These are phyloP conservation scores for Exophiala aquamarina DNA, from an alignment of 2,329 filamentous ascomycete genomes.

Conservation along the genomic window DNA sequence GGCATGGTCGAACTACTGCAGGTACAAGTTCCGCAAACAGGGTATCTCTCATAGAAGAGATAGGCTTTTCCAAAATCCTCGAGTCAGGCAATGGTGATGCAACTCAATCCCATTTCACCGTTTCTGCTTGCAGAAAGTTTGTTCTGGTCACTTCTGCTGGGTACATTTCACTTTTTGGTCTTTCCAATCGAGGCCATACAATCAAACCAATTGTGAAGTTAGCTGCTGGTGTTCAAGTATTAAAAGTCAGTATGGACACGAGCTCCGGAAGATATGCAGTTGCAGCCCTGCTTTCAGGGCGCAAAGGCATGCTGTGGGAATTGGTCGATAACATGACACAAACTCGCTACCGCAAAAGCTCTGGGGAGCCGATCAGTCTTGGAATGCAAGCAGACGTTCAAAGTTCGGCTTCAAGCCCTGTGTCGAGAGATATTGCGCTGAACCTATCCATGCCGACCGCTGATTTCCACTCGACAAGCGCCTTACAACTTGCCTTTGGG, in stretches of 20 bases:
- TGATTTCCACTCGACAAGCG: conserved; percentile 2
- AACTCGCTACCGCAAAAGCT: conserved; percentile 22
- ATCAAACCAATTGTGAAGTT: conserved; percentile 53
- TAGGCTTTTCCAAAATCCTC: conserved; percentile 27
- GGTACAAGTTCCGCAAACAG: conserved; percentile 26
- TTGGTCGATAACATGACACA: conserved; percentile 32
- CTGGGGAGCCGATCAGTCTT: conserved; percentile 25
- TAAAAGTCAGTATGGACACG: conserved; percentile 64
- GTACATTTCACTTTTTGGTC: conserved; percentile 57
- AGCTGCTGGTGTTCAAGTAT: conserved; percentile 56
- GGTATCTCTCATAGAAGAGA: conserved; percentile 13
- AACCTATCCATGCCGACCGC: conserved; percentile 6
- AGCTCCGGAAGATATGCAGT: conserved; percentile 56
- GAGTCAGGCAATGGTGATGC: conserved; percentile 22
- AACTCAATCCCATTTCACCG: conserved; percentile 42
- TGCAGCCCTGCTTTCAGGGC: conserved; percentile 59
- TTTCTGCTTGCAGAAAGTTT: conserved; percentile 60
- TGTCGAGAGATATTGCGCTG: not conserved
- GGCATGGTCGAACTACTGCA: conserved; percentile 38
- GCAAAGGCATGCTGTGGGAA: conserved; percentile 62
- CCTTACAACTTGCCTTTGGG: not conserved
- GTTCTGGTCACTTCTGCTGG: conserved; percentile 56
- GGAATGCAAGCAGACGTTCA: conserved; percentile 18
- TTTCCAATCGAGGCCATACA: conserved; percentile 34
- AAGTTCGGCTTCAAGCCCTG: conserved; percentile 1